phyloP scores from a whole-genome alignment of 2,329 filamentous ascomycete genomes.

The Sporothrix dimorphospora region DNA sequence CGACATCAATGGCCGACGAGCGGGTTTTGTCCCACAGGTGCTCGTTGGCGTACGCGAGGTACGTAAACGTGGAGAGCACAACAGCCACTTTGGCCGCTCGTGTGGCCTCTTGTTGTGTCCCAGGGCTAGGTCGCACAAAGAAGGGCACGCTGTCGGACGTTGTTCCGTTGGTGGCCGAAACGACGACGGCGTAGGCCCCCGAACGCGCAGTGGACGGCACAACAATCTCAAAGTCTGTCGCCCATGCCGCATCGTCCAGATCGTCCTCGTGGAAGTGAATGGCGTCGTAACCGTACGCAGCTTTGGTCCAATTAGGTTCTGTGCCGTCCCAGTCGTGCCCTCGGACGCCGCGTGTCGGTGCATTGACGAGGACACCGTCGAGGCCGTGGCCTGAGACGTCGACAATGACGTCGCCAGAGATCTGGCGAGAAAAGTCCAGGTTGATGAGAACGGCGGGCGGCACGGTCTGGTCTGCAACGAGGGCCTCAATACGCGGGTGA shows the following conservation, averaged over 20 bases:
- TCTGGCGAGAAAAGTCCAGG: constrained; percentile 19
- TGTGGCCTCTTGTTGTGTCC: too few species aligned
- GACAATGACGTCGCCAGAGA: not conserved
- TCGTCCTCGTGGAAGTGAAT: constrained; percentile 32
- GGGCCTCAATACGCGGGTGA: not conserved
- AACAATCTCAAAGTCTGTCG: constrained; percentile 14
- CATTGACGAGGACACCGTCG: constrained; percentile 16
- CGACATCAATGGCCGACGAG: not conserved
- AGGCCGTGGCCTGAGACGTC: constrained; percentile 16
- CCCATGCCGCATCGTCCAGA: constrained; percentile 27
- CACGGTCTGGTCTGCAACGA: not conserved
- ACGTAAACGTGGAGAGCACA: constrained; percentile 28
- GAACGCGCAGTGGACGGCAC: constrained; percentile 18
- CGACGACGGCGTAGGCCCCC: constrained; percentile 25
- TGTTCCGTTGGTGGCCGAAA: not conserved
- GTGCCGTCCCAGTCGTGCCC: constrained; percentile 28
- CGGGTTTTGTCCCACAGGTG: constrained; percentile 24
- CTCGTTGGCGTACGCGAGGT: constrained; percentile 28
- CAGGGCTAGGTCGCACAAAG: constrained; percentile 15
- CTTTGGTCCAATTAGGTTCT: constrained; percentile 27
- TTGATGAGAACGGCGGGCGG: not conserved
- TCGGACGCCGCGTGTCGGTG: constrained; percentile 18
- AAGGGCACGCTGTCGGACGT: constrained; percentile 15
- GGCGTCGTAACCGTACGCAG: constrained; percentile 25
- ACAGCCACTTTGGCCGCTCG: constrained; percentile 10